Conservation (phyloP, 108 stramenopile species). For the Chaetoceros tenuissimus region DNA sequence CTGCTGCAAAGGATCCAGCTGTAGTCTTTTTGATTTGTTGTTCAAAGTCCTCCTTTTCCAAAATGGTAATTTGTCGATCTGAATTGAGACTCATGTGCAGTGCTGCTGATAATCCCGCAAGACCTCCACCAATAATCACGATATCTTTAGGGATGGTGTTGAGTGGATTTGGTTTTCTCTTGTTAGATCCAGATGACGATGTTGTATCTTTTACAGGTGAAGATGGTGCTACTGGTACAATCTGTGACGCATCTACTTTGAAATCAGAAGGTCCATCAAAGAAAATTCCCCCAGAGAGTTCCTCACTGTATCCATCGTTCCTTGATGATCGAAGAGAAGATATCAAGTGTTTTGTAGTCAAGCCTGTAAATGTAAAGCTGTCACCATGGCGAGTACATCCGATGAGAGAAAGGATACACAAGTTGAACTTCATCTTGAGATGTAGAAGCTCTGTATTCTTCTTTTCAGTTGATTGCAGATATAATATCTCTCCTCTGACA, state of each 20-base stretch:
- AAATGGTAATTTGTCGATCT: constrained; percentile 54
- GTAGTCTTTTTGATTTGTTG: constrained; percentile 15
- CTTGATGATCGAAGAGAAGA: background rate
- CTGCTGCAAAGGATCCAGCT: constrained; percentile 60
- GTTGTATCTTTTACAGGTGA: background rate
- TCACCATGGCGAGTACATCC: background rate
- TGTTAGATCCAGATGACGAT: background rate
- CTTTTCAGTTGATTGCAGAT: too few species aligned
- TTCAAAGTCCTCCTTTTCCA: constrained; percentile 39
- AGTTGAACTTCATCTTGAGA: background rate
- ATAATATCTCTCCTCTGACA: too few species aligned
- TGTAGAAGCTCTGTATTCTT: too few species aligned
- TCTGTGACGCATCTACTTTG: background rate
- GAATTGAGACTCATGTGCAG: constrained; percentile 52
- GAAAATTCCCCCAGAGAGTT: constrained; percentile 3
- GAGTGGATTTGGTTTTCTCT: background rate
- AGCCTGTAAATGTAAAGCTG: background rate
- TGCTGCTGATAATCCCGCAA: constrained; percentile 71
- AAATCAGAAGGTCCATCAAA: constrained; percentile 4
- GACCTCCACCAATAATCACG: constrained; percentile 64
- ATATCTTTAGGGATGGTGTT: constrained; percentile 32
- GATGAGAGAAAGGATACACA: background rate
- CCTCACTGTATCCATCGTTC: background rate
- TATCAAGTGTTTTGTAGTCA: background rate
- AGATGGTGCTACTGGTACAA: background rate